Evolutionary conservation across 352 stramenopile species (phyloP).

Genomic region (Saprolegnia parasitica): DNA sequence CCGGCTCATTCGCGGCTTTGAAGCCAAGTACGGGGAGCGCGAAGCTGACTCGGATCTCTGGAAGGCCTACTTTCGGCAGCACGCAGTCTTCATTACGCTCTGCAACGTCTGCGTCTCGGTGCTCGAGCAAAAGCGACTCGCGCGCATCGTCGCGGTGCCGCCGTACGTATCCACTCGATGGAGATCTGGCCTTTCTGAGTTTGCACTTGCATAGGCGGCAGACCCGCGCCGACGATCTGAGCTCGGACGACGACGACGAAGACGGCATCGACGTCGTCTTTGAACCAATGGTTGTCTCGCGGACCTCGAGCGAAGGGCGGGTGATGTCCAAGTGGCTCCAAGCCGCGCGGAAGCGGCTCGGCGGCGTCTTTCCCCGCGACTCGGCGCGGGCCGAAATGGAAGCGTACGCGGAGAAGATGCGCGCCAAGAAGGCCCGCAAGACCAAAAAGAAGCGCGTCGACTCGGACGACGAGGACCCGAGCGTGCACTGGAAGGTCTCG

Average conservation of each 20-base stretch:
- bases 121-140: constrained; percentile 50
- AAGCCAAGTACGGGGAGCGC: constrained; percentile 71
- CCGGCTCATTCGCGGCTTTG: constrained; percentile 66
- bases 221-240: constrained; percentile 89
- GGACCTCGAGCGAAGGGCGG: constrained; percentile 84
- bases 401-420: constrained; percentile 89
- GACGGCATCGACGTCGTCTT: constrained; percentile 76
- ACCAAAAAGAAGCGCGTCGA: constrained; percentile 59
- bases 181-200: neutral
- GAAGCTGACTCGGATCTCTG: constrained; percentile 90
- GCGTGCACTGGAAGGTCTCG: constrained; percentile 67
- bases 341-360: constrained; percentile 86
- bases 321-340: constrained; percentile 94
- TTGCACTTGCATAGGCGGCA: constrained; percentile 16
- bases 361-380: constrained; percentile 85
- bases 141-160: constrained; percentile 36
- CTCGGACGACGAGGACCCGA: constrained; percentile 69
- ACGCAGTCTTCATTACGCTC: constrained; percentile 90
- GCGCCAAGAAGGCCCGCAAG: constrained; percentile 53
- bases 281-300: constrained; percentile 89
- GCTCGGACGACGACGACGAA: constrained; percentile 89
- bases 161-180: neutral
- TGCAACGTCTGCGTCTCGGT: constrained; percentile 89
- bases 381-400: constrained; percentile 88
- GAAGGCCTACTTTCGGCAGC: constrained; percentile 95